These are phyloP conservation scores for Aureobasidium lini DNA, from an alignment of 2,329 filamentous ascomycete species.

Conservation along the genomic window DNA sequence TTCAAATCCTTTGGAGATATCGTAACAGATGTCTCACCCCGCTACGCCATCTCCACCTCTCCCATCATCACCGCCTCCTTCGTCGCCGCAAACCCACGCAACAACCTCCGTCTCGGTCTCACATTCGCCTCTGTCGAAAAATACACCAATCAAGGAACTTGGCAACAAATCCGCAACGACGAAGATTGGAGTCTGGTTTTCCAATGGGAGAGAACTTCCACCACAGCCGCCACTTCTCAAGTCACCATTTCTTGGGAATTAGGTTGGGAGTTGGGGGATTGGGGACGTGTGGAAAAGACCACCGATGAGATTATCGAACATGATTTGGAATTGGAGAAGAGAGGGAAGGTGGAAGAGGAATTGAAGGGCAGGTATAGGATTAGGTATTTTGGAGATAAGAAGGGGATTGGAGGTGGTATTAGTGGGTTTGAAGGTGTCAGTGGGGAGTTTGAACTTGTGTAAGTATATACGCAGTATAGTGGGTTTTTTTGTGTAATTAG, in stretches of 20 bases:
- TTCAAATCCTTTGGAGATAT: conserved; percentile 66
- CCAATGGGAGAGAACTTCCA: conserved; percentile 67
- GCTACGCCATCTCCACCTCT: conserved; percentile 45
- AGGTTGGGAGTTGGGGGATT: conserved; percentile 39
- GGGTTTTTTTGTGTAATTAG: too few relatives aligned
- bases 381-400: conserved; percentile 78
- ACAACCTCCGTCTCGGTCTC: conserved; percentile 70
- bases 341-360: background rate
- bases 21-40: conserved; percentile 45
- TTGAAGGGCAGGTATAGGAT: conserved; percentile 63
- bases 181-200: conserved; percentile 78
- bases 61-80: conserved; percentile 64
- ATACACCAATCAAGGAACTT: conserved; percentile 40
- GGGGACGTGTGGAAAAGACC: conserved; percentile 15
- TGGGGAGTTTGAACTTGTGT: conserved; percentile 41
- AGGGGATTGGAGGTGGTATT: conserved; percentile 56
- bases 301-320: conserved; percentile 18
- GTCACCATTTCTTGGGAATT: conserved; percentile 77
- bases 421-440: conserved; percentile 63
- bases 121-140: conserved; percentile 74
- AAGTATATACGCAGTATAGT: background rate
- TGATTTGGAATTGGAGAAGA: conserved; percentile 20
- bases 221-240: conserved; percentile 65
- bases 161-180: conserved; percentile 65
- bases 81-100: conserved; percentile 81